A percentile compares a stretch with the other conserved stretches of the same genome.
Conservation (phyloP, 768 basidiomycete genomes). For the Solioccasus polychromus region DNA sequence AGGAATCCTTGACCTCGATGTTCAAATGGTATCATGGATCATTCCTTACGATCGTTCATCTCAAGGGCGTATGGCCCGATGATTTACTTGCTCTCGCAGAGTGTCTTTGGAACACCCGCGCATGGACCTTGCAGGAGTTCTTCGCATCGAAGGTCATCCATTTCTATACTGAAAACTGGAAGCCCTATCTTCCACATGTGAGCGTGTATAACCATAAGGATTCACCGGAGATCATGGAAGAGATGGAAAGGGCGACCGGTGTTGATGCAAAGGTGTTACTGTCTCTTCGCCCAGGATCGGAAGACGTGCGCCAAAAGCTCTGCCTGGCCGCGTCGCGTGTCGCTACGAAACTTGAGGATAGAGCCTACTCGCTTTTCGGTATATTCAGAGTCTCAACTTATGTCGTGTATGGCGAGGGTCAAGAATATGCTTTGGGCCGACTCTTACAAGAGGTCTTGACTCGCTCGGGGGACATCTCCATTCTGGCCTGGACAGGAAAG, state of each 20-base stretch:
- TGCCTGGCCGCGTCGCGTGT: conserved; percentile 5
- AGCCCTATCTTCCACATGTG: background rate
- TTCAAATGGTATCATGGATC: background rate
- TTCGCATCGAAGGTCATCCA: conserved; percentile 6
- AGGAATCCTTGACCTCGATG: background rate
- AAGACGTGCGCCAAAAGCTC: conserved; percentile 6
- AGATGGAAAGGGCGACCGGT: conserved; percentile 1
- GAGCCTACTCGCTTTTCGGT: conserved; percentile 5
- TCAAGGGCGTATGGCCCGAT: background rate
- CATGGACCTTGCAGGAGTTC: conserved; percentile 13
- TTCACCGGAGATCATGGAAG: conserved; percentile 1
- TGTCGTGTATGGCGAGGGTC: conserved; percentile 2
- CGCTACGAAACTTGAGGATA: conserved; percentile 1
- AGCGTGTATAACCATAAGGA: conserved; percentile 7
- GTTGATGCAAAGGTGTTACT: conserved; percentile 1
- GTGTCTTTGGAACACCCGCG: conserved; percentile 13
- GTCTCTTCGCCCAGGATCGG: background rate
- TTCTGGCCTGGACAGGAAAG: no score
- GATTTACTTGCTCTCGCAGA: no score
- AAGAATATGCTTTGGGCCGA: conserved; percentile 3
- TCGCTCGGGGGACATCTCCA: conserved; percentile 1
- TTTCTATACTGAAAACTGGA: conserved; percentile 6
- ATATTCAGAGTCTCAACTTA: conserved; percentile 1
- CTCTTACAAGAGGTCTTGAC: conserved; percentile 3
- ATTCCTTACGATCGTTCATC: background rate